Conservation (phyloP, 345 rosid species). For the Nephelium lappaceum region DNA sequence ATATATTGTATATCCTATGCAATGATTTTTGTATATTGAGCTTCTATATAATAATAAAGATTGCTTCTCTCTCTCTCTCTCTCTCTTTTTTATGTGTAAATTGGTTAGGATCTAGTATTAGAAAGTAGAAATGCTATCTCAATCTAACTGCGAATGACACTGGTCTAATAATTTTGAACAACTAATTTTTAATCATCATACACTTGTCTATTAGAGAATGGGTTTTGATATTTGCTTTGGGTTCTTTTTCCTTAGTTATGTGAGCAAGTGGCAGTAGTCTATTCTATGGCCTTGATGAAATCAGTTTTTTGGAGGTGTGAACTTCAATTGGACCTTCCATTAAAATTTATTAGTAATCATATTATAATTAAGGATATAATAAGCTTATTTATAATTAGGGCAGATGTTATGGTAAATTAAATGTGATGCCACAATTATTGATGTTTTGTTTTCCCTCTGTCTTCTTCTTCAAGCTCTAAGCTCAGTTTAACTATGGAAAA, state of each 20-base stretch:
- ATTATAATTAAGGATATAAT: neutral
- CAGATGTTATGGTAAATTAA: neutral
- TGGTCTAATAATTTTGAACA: slow-evolving; percentile 2
- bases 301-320: neutral
- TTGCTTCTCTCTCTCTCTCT: neutral
- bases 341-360: neutral
- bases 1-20: neutral
- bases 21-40: neutral
- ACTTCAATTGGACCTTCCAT: neutral
- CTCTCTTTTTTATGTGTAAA: no score
- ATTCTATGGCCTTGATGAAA: neutral
- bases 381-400: neutral
- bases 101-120: neutral
- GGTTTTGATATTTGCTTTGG: neutral
- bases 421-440: neutral
- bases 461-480: neutral
- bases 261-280: neutral
- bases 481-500: neutral
- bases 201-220: neutral
- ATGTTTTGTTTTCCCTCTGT: neutral
- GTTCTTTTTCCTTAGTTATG: neutral
- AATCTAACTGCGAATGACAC: neutral
- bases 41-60: neutral
- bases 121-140: neutral
- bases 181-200: neutral